Conservation (phyloP, 306 rosid genomes). For the Quillaja saponaria region DNA sequence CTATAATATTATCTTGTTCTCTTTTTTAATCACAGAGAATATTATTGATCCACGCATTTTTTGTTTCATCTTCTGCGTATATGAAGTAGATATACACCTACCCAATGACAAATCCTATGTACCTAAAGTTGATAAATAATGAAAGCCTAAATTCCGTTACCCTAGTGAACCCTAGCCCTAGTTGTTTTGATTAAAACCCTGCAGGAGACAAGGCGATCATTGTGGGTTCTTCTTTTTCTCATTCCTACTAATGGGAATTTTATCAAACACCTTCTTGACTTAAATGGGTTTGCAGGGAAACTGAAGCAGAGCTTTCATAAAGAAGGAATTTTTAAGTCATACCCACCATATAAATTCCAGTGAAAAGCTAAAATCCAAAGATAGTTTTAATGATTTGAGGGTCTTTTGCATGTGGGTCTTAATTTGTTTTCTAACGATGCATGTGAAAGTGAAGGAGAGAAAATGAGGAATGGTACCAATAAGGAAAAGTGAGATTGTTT, state of each 20-base stretch:
- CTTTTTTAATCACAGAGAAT: slow-evolving; percentile 49
- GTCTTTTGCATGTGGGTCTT: slow-evolving; percentile 26
- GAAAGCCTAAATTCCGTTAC: slow-evolving; percentile 29
- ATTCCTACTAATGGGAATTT: slow-evolving; percentile 36
- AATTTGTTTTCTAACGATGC: slow-evolving; percentile 42
- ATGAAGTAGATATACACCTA: slow-evolving; percentile 27
- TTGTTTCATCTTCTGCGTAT: slow-evolving; percentile 47
- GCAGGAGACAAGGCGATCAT: slow-evolving; percentile 46
- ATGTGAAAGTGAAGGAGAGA: slow-evolving; percentile 44
- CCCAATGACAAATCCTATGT: slow-evolving; percentile 27
- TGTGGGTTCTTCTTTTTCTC: slow-evolving; percentile 22
- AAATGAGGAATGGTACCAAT: slow-evolving; percentile 1
- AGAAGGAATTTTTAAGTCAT: slow-evolving; percentile 35
- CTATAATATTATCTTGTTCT: slow-evolving; percentile 28
- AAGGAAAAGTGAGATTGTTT: slow-evolving; percentile 40
- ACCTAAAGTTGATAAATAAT: slow-evolving; percentile 7
- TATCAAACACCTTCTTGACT: slow-evolving; percentile 44
- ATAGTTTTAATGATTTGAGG: slow-evolving; percentile 40
- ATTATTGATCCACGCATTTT: slow-evolving; percentile 51
- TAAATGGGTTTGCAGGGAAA: slow-evolving; percentile 37
- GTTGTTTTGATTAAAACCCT: slow-evolving; percentile 40
- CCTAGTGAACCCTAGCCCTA: slow-evolving; percentile 47
- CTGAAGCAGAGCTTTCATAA: slow-evolving; percentile 29
- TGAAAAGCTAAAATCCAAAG: slow-evolving; percentile 33
- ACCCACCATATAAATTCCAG: slow-evolving; percentile 43